These are phyloP conservation scores for Scutellaria baicalensis DNA, from an alignment of 257 asterid genomes.

Conservation along the genomic window DNA sequence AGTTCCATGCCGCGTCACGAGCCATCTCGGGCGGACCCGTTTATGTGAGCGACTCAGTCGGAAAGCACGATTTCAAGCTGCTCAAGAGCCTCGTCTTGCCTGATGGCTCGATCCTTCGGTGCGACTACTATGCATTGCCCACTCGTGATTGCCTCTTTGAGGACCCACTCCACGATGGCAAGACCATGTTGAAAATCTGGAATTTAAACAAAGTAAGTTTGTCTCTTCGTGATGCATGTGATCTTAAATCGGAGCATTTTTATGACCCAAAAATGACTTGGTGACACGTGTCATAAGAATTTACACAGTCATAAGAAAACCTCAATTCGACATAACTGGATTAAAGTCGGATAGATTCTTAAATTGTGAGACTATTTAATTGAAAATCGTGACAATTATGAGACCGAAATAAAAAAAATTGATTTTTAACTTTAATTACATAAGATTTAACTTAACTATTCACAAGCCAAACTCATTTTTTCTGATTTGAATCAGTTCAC, in stretches of 20 bases:
- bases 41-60: constrained; percentile 68
- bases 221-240: no score
- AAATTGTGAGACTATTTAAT: no score
- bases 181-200: constrained; percentile 86
- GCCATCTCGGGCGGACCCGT: constrained; percentile 85
- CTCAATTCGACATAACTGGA: no score
- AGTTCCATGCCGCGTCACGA: constrained; percentile 73
- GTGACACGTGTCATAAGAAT: no score
- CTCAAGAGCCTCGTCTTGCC: constrained; percentile 60
- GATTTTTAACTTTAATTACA: no score
- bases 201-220: constrained; percentile 56
- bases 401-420: no score
- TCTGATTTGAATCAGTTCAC: constrained; percentile 37
- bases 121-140: constrained; percentile 64
- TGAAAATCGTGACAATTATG: no score
- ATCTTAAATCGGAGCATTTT: no score
- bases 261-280: no score
- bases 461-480: not conserved
- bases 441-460: not conserved
- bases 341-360: no score
- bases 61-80: constrained; percentile 60
- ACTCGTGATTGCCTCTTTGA: constrained; percentile 75
- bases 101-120: constrained; percentile 65
- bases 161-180: constrained; percentile 79
- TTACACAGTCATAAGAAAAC: no score